Evolutionary conservation across 1,284 basidiomycete species (phyloP).

Genomic region (Cryptococcus jaspeensis): DNA sequence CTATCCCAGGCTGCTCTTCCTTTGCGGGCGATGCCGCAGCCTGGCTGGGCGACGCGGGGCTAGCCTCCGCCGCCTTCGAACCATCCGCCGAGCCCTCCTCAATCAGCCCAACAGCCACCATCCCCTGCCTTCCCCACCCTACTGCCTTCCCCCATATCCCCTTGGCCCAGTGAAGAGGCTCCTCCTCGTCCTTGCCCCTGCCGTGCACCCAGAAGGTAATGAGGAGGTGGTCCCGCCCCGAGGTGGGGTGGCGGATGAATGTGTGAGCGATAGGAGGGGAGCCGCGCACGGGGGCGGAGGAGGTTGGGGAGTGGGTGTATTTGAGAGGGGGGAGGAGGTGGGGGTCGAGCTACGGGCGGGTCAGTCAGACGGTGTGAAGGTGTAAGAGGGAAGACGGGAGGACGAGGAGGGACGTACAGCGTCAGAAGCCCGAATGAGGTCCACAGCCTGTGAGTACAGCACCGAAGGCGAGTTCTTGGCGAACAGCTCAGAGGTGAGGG

Average conservation of each 20-base stretch:
- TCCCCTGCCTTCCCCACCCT: constrained; percentile 6
- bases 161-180: constrained; percentile 33
- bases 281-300: constrained; percentile 44
- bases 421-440: constrained; percentile 71
- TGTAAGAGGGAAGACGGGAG: neutral
- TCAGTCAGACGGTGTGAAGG: no score
- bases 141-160: constrained; percentile 12
- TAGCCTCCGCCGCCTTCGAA: neutral
- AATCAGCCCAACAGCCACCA: constrained; percentile 7
- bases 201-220: constrained; percentile 51
- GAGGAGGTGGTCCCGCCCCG: constrained; percentile 48
- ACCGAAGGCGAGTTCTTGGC: constrained; percentile 90
- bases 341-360: constrained; percentile 34
- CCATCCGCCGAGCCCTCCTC: neutral
- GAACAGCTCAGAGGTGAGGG: constrained; percentile 83
- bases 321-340: constrained; percentile 49
- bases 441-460: constrained; percentile 80
- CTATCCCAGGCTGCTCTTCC: neutral
- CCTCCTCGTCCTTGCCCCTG: constrained; percentile 43
- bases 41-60: no score
- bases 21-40: neutral
- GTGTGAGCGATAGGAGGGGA: constrained; percentile 42
- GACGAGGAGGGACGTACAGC: constrained; percentile 55
- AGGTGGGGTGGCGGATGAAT: constrained; percentile 38
- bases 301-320: constrained; percentile 49